Conservation (phyloP, 1,284 basidiomycete genomes). For the Trichosporon sp. region DNA sequence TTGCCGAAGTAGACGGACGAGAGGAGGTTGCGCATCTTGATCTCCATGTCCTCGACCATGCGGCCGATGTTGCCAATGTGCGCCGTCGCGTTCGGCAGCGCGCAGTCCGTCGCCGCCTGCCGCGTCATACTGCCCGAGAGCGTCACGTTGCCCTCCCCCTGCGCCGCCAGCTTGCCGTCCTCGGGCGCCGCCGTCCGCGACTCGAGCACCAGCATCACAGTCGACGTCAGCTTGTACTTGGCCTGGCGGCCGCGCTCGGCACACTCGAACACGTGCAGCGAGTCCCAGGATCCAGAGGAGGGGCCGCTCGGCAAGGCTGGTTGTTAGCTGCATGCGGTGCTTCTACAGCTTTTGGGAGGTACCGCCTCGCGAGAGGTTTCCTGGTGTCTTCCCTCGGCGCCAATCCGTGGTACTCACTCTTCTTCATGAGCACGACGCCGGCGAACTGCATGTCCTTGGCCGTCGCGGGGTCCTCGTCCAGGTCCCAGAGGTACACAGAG, state of each 20-base stretch:
- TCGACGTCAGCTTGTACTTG: conserved; percentile 95
- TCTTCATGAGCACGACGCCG: conserved; percentile 93
- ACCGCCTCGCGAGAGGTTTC: no score
- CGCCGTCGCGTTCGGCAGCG: conserved; percentile 68
- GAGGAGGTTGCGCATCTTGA: conserved; percentile 93
- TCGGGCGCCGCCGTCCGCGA: conserved; percentile 54
- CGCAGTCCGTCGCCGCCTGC: conserved; percentile 82
- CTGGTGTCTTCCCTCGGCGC: no score
- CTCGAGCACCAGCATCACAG: conserved; percentile 91
- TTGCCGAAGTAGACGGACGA: conserved; percentile 99
- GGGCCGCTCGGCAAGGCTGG: not conserved
- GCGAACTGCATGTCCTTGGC: conserved; percentile 62
- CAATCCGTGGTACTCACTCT: conserved; percentile 59
- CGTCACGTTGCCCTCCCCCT: conserved; percentile 65
- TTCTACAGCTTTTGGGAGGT: no score
- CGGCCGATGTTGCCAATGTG: conserved; percentile 90
- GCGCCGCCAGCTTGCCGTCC: conserved; percentile 44
- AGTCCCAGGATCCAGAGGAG: conserved; percentile 72
- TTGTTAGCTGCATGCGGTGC: not conserved
- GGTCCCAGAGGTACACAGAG: conserved; percentile 98
- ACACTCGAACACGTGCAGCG: conserved; percentile 95
- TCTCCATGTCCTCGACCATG: conserved; percentile 98
- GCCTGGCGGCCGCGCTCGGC: conserved; percentile 83
- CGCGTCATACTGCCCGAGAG: conserved; percentile 95
- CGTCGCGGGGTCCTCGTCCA: conserved; percentile 66